These are phyloP conservation scores for Pseudogymnoascus sp. DNA, from an alignment of 2,329 filamentous ascomycete genomes.

Conservation along the genomic window DNA sequence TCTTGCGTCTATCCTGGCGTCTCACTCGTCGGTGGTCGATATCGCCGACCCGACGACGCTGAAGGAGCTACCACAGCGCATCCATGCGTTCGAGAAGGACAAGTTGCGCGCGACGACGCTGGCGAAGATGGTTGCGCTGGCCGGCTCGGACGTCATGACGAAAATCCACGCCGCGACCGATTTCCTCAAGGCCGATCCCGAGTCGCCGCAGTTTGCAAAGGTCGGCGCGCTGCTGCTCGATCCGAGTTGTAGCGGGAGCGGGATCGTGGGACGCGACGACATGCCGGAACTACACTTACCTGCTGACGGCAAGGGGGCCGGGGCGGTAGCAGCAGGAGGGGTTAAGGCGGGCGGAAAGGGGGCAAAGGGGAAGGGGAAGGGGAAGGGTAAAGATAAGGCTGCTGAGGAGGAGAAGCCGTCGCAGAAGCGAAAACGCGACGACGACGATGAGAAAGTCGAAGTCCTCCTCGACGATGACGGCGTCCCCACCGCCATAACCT, in stretches of 20 bases:
- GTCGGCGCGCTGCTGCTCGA: slow-evolving; percentile 81
- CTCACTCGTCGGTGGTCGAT: slow-evolving; percentile 28
- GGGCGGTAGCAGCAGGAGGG: slow-evolving; percentile 18
- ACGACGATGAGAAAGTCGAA: slow-evolving; percentile 21
- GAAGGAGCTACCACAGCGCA: slow-evolving; percentile 33
- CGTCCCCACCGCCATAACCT: slow-evolving; percentile 41
- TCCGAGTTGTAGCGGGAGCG: slow-evolving; percentile 90
- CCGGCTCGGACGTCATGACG: slow-evolving; percentile 60
- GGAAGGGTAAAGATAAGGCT: slow-evolving; percentile 16
- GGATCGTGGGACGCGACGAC: slow-evolving; percentile 83
- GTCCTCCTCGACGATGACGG: slow-evolving; percentile 49
- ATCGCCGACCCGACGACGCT: slow-evolving; percentile 28
- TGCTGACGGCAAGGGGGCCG: slow-evolving; percentile 26
- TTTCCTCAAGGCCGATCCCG: slow-evolving; percentile 68
- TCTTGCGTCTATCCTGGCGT: slow-evolving; percentile 61
- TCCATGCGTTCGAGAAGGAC: slow-evolving; percentile 78
- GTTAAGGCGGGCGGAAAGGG: slow-evolving; percentile 10
- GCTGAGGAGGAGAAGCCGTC: slow-evolving; percentile 18
- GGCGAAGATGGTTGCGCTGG: slow-evolving; percentile 72
- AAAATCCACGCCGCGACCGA: slow-evolving; percentile 66
- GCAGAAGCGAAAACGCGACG: slow-evolving; percentile 25
- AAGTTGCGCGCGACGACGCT: slow-evolving; percentile 61
- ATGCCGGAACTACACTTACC: slow-evolving; percentile 59
- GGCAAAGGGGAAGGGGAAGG: slow-evolving; percentile 18
- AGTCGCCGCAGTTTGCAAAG: slow-evolving; percentile 49